Conservation (phyloP, 805 yeast species). For the Nakazawaea laoshanensis region DNA sequence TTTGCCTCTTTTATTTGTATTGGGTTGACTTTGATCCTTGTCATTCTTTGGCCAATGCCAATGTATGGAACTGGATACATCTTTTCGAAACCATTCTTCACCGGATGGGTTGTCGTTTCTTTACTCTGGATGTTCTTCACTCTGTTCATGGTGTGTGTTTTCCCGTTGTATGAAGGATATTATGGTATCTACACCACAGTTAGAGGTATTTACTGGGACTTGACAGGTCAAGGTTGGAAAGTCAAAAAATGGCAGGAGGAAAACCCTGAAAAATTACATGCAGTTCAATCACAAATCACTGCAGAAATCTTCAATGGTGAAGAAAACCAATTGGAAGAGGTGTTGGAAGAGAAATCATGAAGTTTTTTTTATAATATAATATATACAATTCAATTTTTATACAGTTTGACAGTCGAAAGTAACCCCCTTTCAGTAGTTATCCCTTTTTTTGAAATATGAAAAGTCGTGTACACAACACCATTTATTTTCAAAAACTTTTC, state of each 20-base stretch:
- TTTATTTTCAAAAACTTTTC: too few species aligned
- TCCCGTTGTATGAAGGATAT: conserved; percentile 72
- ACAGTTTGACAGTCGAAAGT: too few species aligned
- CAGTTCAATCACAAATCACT: conserved; percentile 57
- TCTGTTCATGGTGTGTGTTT: conserved; percentile 52
- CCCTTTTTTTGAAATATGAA: too few species aligned
- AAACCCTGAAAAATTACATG: conserved; percentile 71
- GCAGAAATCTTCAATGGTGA: conserved; percentile 24
- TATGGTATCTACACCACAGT: conserved; percentile 51
- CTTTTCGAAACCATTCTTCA: conserved; percentile 68
- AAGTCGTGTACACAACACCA: too few species aligned
- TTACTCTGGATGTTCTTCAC: conserved; percentile 75
- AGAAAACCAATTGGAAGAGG: conserved; percentile 12
- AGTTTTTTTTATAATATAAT: too few species aligned
- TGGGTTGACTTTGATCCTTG: conserved; percentile 50
- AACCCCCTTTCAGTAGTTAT: too few species aligned
- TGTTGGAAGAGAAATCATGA: too few species aligned
- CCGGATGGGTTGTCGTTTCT: conserved; percentile 83
- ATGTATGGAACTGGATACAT: conserved; percentile 79
- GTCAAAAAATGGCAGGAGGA: conserved; percentile 66
- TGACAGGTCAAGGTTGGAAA: conserved; percentile 66
- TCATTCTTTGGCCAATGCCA: conserved; percentile 90
- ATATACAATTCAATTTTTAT: too few species aligned
- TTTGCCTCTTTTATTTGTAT: conserved; percentile 54
- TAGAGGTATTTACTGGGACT: conserved; percentile 83